Evolutionary conservation across 2,329 filamentous ascomycete species (phyloP), one percentile per base, ranked within the genome.

Genomic region (Talaromyces funiculosus): DNA sequence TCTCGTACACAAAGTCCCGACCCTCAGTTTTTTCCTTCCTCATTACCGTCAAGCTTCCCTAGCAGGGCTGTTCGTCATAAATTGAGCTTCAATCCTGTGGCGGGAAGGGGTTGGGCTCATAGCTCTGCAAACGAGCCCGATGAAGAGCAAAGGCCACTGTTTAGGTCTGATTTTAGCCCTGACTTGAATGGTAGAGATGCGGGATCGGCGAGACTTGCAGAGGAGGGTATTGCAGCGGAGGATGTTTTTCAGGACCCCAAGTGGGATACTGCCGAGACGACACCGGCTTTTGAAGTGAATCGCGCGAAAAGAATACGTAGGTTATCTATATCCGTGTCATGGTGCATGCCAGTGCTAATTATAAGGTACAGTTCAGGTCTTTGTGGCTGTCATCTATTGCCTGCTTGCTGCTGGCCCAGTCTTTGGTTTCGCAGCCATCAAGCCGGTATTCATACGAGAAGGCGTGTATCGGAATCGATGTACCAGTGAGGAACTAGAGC

Each of bases 371-470:
- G 87, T 83, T 16, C 90, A 93, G 75, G 84, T 92, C n/a, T 75
- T 76, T 42, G 78, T 84, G 51, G 88, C 86, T 5, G 85, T 90
- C 1, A 67, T 90, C 10, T 90, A 89, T 71, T 93, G 89, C 73
- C 82, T 92, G 37, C 81, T 95, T 62, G 86, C 89, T 6, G 87
- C 91, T 4, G 92, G 90, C 1, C 80, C 92, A 42, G 85, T 94
- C 18, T 94, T 94, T 74, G 90, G 90, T 35, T 95, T 90, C 73
- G 90, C 90, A 14, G 90, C 90, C 12, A 80, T 95, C 66, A 95
- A 94, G 71, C 90, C 90, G 0, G 84, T 94, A 8, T 79, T 95
- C 26, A 88, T 92, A 63, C 75, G 80, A 12, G 87, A 92, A 71
- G 86, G 86, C 2, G 87, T 90, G 9, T 93, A 92, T 72, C 79